A percentile compares a stretch with the other conserved stretches of the same genome.
phyloP scores from a whole-genome alignment of 78 protist species.

The Cavenderia fasciculata region DNA sequence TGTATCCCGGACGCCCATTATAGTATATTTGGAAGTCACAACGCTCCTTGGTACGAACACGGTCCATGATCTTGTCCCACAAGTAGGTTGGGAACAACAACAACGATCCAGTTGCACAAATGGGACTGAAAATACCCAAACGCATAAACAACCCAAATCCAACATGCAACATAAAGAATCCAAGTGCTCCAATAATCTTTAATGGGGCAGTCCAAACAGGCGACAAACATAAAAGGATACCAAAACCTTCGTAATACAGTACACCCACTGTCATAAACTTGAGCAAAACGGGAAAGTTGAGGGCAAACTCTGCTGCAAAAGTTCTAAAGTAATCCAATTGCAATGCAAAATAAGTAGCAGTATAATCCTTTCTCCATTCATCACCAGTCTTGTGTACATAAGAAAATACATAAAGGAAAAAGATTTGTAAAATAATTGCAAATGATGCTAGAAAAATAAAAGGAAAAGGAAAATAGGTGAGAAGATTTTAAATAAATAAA shows the following conservation, averaged over 20 bases:
- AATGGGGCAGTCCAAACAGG: constrained; percentile 39
- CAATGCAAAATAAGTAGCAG: constrained; percentile 53
- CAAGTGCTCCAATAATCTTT: constrained; percentile 46
- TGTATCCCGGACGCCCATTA: constrained; percentile 41
- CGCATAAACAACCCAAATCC: constrained; percentile 56
- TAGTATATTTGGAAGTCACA: constrained; percentile 49
- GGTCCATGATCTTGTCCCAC: constrained; percentile 43
- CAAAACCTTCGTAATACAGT: constrained; percentile 64
- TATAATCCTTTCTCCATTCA: constrained; percentile 72
- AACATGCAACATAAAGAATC: constrained; percentile 47
- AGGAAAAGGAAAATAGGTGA: not conserved
- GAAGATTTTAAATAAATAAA: not conserved
- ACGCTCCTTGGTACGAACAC: constrained; percentile 36
- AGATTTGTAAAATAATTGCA: constrained; percentile 45
- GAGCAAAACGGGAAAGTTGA: constrained; percentile 26
- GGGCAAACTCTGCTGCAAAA: constrained; percentile 10
- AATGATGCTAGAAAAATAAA: constrained; percentile 27
- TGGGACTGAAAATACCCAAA: constrained; percentile 67
- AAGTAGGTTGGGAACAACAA: constrained; percentile 39
- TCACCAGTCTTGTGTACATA: constrained; percentile 73
- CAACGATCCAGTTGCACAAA: constrained; percentile 28
- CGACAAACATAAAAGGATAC: not conserved
- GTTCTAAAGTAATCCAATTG: constrained; percentile 68
- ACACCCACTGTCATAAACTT: constrained; percentile 14
- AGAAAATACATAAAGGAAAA: constrained; percentile 58